Conservation (phyloP, 768 basidiomycete species). For the Hygrophorus russula region DNA sequence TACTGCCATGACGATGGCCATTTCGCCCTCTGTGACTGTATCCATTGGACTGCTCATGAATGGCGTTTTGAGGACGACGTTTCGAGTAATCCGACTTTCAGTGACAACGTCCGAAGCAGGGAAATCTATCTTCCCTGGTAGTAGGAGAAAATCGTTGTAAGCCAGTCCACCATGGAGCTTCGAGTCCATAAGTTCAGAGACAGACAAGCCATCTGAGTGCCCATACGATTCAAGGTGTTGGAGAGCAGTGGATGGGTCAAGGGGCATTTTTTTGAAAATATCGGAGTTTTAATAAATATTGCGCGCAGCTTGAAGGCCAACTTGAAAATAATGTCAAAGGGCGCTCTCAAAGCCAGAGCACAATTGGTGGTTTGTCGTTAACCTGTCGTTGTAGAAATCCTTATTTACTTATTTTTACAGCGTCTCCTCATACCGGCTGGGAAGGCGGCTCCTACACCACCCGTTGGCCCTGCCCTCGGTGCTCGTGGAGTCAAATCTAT, state of each 20-base stretch:
- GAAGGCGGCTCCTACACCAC: constrained; percentile 92
- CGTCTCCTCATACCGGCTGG: constrained; percentile 85
- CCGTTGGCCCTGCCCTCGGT: constrained; percentile 94
- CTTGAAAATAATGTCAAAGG: constrained; percentile 54
- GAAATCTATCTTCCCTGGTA: constrained; percentile 96
- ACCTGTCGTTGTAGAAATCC: constrained; percentile 1
- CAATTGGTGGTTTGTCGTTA: constrained; percentile 60
- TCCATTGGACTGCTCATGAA: constrained; percentile 99
- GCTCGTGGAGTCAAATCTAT: constrained; percentile 98
- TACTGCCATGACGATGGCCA: constrained; percentile 90
- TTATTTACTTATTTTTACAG: constrained; percentile 25
- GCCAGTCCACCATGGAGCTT: constrained; percentile 83
- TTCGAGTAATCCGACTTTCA: constrained; percentile 82
- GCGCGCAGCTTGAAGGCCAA: too few relatives aligned
- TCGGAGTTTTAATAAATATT: too few relatives aligned
- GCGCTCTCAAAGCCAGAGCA: constrained; percentile 42
- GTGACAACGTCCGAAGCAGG: constrained; percentile 68
- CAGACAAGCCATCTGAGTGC: constrained; percentile 72
- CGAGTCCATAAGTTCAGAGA: constrained; percentile 82
- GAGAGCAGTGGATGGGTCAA: constrained; percentile 65
- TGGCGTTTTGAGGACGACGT: constrained; percentile 86
- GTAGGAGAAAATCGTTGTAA: constrained; percentile 92
- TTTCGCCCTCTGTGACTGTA: constrained; percentile 92
- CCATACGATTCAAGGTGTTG: constrained; percentile 64
- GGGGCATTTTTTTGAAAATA: constrained; percentile 13